phyloP scores from a whole-genome alignment of 2,329 filamentous ascomycete species.

The Pseudocercospora cruenta region DNA sequence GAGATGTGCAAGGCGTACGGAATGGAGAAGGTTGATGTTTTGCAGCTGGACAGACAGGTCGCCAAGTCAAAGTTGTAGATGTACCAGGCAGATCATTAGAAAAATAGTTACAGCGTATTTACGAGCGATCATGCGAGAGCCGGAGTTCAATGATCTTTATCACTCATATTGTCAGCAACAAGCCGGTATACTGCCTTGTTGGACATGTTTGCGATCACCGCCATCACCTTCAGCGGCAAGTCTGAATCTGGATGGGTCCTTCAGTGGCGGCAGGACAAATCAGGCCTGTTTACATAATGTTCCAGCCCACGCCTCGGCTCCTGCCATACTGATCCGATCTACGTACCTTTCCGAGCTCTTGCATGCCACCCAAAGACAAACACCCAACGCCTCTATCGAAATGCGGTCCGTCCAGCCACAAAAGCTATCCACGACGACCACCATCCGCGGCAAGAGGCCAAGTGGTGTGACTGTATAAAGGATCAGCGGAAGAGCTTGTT shows the following conservation, averaged over 20 bases:
- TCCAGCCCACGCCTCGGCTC: background rate
- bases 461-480: background rate
- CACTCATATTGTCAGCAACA: too few species aligned
- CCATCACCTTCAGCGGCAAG: background rate
- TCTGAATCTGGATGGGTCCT: background rate
- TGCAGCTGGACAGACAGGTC: slow-evolving; percentile 45
- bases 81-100: background rate
- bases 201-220: background rate
- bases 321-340: background rate
- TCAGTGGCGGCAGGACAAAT: background rate
- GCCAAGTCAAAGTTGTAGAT: slow-evolving; percentile 44
- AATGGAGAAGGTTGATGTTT: slow-evolving; percentile 46
- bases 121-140: background rate
- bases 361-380: slow-evolving; percentile 1
- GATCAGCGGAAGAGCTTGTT: background rate
- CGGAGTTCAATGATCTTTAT: background rate
- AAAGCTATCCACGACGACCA: background rate
- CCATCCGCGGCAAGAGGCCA: background rate
- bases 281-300: background rate
- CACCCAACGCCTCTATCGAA: background rate
- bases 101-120: background rate
- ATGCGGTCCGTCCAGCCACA: slow-evolving; percentile 6
- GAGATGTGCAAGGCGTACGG: slow-evolving; percentile 66
- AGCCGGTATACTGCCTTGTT: background rate
- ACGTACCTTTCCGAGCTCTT: slow-evolving; percentile 6